A percentile compares a stretch with the other conserved stretches of the same genome.
Evolutionary conservation across 306 rosid species (phyloP).

Genomic region (Cucurbita moschata): DNA sequence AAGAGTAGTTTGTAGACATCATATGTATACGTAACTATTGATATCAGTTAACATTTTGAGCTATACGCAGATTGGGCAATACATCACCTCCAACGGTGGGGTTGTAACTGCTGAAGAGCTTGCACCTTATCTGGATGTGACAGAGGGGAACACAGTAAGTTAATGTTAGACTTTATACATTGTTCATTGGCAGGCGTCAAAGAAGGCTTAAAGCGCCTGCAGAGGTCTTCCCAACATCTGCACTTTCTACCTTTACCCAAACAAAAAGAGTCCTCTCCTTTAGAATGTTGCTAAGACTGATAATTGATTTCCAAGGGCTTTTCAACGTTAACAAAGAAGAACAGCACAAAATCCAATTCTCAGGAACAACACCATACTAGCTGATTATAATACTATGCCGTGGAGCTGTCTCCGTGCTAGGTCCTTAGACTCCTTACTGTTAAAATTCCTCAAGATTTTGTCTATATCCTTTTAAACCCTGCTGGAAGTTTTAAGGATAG

Average conservation of each 20-base stretch:
- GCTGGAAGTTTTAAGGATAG: neutral
- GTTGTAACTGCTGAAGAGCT: conserved; percentile 95
- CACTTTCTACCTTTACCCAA: neutral
- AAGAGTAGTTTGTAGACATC: neutral
- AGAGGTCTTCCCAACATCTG: neutral
- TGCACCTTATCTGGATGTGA: conserved; percentile 79
- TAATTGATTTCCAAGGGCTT: neutral
- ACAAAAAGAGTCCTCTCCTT: neutral
- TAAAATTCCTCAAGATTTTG: neutral
- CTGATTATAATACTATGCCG: neutral
- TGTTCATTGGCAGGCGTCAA: neutral
- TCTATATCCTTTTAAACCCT: neutral
- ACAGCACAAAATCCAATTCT: neutral
- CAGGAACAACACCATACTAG: neutral
- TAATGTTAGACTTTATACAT: neutral
- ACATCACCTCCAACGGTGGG: conserved; percentile 85
- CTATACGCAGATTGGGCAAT: conserved; percentile 73
- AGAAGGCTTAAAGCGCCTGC: neutral
- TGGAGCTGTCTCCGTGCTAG: neutral
- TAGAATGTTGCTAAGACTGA: neutral
- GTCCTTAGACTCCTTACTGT: neutral
- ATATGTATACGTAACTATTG: neutral
- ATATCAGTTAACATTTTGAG: neutral
- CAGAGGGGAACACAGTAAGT: conserved; percentile 34
- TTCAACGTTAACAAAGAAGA: neutral